Base-by-base conservation (phyloP, 768 basidiomycete species). In the Holtermanniella nyarrowii region DNA sequence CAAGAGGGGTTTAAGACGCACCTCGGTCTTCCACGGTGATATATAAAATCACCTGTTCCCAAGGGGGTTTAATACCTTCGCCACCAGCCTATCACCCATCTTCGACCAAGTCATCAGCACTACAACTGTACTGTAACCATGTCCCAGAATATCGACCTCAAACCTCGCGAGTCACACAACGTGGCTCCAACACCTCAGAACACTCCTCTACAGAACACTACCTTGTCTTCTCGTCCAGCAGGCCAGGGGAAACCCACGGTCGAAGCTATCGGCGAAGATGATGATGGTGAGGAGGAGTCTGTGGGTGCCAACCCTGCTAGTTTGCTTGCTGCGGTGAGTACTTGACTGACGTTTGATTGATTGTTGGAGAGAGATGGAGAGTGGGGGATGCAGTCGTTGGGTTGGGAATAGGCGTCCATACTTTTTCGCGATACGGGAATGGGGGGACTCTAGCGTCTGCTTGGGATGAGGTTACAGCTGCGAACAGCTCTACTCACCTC, bases 151-250 rank as follows among this genome's bases (percentile, higher is more conserved):
- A 70, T 70, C 52, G 50, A 62, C 43, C 54, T 49, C 23, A 56
- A 63, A 50, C 54, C 57, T 21, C 58, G 63, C 44, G 49, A 53
- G 22, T 56, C 59, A 4, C 49, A 60, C 53, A 61, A 67, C 52
- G 60, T 65, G 31, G 88, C 89, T n/a, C 88, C 89, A 5, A 95
- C 89, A 14, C 89, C 89, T 21, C 85, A 87, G 76, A 93, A 95
- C 74, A 93, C 90, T 2, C 90, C 89, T 11, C 74, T 88, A 55
- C 82, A 76, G 49, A 80, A 85, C 59, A 85, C 86, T 12, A 87
- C 88, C 50, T 83, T 93, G 72, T 46, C 61, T 16, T 65, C 59
- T 48, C 56, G 69, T 24, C 78, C 83, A 0, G 72, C 74, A 21
- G 85, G 83, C 50, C 77, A 90, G 54, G 89, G 88, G 43, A 81